phyloP scores from a whole-genome alignment of 768 basidiomycete genomes.

The Podaxis mareebaensis region DNA sequence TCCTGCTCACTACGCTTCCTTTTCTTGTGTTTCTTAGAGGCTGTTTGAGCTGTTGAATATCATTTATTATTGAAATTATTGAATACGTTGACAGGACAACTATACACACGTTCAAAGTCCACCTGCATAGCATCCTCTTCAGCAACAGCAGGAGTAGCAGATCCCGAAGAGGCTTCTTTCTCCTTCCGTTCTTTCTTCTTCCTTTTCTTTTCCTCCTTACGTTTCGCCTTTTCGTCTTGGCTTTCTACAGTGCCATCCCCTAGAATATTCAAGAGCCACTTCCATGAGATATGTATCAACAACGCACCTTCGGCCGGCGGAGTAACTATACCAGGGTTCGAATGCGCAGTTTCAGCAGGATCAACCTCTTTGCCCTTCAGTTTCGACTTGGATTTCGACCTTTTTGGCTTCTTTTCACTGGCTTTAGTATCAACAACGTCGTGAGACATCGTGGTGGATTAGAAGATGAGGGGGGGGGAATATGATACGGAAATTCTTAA shows the following conservation, averaged over 20 bases:
- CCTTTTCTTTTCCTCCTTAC: constrained; percentile 25
- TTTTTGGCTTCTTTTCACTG: constrained; percentile 26
- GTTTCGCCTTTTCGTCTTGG: constrained; percentile 20
- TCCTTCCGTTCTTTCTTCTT: constrained; percentile 26
- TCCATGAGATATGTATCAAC: background rate
- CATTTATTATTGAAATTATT: background rate
- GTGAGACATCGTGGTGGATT: background rate
- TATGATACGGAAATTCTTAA: background rate
- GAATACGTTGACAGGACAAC: background rate
- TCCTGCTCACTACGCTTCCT: constrained; percentile 21
- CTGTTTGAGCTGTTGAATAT: constrained; percentile 12
- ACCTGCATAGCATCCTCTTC: constrained; percentile 15
- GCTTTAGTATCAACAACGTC: background rate
- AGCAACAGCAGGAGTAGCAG: constrained; percentile 12
- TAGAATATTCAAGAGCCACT: constrained; percentile 16
- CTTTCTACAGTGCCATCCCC: constrained; percentile 2
- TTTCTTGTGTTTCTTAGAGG: constrained; percentile 31
- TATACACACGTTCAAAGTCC: constrained; percentile 25
- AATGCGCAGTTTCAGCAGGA: background rate
- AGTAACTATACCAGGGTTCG: background rate
- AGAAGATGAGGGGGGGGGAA: background rate
- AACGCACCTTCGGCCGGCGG: constrained; percentile 16
- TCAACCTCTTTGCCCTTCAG: constrained; percentile 22
- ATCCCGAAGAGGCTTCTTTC: constrained; percentile 17
- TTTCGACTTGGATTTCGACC: constrained; percentile 25